A percentile compares a stretch with the other conserved stretches of the same genome.
phyloP scores from a whole-genome alignment of 225 moss, liverwort and hornwort genomes.

The Sphagnum contortum region DNA sequence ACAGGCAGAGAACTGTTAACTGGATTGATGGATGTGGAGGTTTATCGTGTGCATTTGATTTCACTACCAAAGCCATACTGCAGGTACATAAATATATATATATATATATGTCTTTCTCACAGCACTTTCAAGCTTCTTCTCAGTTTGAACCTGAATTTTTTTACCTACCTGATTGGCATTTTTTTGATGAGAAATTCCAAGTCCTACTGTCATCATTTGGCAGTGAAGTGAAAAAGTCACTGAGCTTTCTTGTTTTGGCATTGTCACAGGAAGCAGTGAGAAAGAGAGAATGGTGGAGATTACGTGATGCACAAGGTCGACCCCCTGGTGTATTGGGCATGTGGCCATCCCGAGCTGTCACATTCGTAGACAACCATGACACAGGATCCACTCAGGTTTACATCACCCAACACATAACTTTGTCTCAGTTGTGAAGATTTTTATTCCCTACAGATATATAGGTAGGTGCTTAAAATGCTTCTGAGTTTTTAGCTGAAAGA shows the following conservation, averaged over 20 bases:
- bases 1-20: conserved; percentile 77
- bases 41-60: conserved; percentile 82
- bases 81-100: conserved; percentile 35
- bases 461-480: conserved; percentile 4
- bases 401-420: background rate
- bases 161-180: too few species aligned
- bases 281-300: conserved; percentile 88
- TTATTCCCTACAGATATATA: conserved; percentile 2
- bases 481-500: background rate
- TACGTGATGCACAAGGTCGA: conserved; percentile 65
- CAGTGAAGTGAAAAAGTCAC: too few species aligned
- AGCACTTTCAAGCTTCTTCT: too few species aligned
- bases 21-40: conserved; percentile 87
- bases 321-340: conserved; percentile 83
- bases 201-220: too few species aligned
- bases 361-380: conserved; percentile 94
- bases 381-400: conserved; percentile 95
- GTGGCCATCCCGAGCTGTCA: conserved; percentile 87
- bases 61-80: conserved; percentile 94
- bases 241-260: too few species aligned
- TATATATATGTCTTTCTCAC: background rate
- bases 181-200: too few species aligned
- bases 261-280: conserved; percentile 68
- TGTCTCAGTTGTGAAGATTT: background rate
- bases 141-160: too few species aligned